A percentile compares a stretch with the other conserved stretches of the same genome.
Evolutionary conservation across 768 basidiomycete species (phyloP).

Genomic region (Termitomyces heimii): DNA sequence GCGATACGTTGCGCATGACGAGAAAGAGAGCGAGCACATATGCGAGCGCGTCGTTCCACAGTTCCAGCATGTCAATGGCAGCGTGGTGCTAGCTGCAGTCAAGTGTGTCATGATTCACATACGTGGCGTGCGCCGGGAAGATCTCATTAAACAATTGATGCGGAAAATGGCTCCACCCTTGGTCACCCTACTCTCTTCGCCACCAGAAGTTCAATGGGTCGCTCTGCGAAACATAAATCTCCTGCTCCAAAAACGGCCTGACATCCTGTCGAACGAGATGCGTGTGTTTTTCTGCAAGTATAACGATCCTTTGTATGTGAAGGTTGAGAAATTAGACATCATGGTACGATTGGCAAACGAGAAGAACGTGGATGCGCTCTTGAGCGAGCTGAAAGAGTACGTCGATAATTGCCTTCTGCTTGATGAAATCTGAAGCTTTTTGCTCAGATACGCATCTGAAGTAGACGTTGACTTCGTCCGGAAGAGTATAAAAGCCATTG

Average conservation of each 20-base stretch:
- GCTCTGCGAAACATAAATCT: constrained; percentile 95
- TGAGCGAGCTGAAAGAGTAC: constrained; percentile 95
- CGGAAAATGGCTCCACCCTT: constrained; percentile 97
- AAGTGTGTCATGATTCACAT: constrained; percentile 99
- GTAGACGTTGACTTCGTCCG: constrained; percentile 98
- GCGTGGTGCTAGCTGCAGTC: constrained; percentile 94
- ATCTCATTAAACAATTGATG: constrained; percentile 77
- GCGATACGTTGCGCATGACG: constrained; percentile 78
- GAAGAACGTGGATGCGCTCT: constrained; percentile 87
- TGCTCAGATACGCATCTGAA: constrained; percentile 83
- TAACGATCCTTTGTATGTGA: constrained; percentile 98
- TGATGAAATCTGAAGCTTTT: neutral
- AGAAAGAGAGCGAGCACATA: constrained; percentile 96
- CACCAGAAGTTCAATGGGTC: constrained; percentile 98
- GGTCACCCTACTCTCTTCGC: constrained; percentile 93
- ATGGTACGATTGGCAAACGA: constrained; percentile 93
- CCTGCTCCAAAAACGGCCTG: constrained; percentile 87
- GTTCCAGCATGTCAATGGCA: constrained; percentile 95
- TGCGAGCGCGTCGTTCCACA: constrained; percentile 98
- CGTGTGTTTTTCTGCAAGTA: constrained; percentile 99
- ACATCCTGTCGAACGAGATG: constrained; percentile 93
- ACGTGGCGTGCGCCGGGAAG: constrained; percentile 73
- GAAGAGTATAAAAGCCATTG: constrained; percentile 92
- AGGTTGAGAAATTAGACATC: constrained; percentile 96
- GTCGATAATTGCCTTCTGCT: constrained; percentile 19